Percentiles rank a stretch among this genome's conserved stretches.
phyloP scores from a whole-genome alignment of 345 rosid genomes.

The Raphanus raphanistrum region DNA sequence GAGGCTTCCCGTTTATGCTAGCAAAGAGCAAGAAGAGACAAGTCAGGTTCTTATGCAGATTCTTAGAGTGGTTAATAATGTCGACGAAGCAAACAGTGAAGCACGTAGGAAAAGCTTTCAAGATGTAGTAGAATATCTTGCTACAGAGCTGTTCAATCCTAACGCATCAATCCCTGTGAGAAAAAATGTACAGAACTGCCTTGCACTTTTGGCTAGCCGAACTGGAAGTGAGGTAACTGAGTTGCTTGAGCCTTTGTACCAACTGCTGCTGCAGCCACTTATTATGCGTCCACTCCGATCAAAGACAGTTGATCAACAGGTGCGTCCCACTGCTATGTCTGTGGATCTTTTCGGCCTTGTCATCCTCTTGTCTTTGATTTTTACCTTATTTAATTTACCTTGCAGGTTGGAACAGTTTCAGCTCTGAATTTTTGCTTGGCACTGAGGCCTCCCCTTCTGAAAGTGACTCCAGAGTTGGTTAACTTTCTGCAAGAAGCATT shows the following conservation, averaged over 20 bases:
- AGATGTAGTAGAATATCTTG: slow-evolving; percentile 90
- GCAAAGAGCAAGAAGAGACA: slow-evolving; percentile 96
- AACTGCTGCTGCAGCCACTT: slow-evolving; percentile 84
- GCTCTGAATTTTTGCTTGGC: slow-evolving; percentile 96
- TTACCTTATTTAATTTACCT: slow-evolving; percentile 33
- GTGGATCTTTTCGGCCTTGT: slow-evolving; percentile 17
- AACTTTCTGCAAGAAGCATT: slow-evolving; percentile 97
- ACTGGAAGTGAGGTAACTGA: slow-evolving; percentile 98
- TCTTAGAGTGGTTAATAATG: slow-evolving; percentile 94
- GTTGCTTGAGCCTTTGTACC: slow-evolving; percentile 89
- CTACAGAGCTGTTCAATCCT: slow-evolving; percentile 88
- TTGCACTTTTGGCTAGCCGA: slow-evolving; percentile 92
- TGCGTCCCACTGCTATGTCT: slow-evolving; percentile 33
- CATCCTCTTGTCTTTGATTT: slow-evolving; percentile 20
- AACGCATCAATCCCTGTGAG: slow-evolving; percentile 83
- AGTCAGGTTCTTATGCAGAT: slow-evolving; percentile 98
- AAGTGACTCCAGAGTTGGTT: slow-evolving; percentile 88
- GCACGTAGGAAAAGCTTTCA: slow-evolving; percentile 88
- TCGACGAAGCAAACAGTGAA: slow-evolving; percentile 93
- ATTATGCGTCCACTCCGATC: slow-evolving; percentile 85
- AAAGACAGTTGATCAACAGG: slow-evolving; percentile 98
- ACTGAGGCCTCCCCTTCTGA: slow-evolving; percentile 93
- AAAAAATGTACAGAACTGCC: slow-evolving; percentile 93
- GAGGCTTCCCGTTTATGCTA: slow-evolving; percentile 85
- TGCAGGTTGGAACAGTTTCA: slow-evolving; percentile 92